Base-by-base conservation (phyloP, 768 basidiomycete species). In the Multifurca ochricompacta region DNA sequence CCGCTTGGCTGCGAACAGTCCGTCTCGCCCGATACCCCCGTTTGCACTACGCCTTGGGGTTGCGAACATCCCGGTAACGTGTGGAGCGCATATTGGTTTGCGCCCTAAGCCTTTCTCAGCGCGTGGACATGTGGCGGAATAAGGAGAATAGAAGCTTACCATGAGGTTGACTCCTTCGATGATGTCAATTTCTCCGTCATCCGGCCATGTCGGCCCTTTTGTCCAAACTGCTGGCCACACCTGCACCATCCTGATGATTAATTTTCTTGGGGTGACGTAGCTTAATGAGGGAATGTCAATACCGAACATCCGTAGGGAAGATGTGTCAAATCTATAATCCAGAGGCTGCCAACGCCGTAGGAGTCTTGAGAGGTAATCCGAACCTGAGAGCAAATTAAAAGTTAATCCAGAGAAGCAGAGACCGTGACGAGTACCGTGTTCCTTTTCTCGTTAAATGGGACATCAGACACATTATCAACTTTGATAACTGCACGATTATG, bases 381-480 rank as follows among this genome's bases (percentile, higher is more conserved):
- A 19, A 78, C 62, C 77, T 78, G 64, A 56, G 23, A 42, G 52
- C 16, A 36, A 53, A 19, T 60, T 47, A 30, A 54, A 48, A 14
- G 35, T 35, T 13, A 35, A 53, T 34, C 32, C 30, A 35, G 49
- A 53, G 31, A 52, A 34, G 21, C 27, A 31, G 25, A n/a, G 16
- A 23, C 9, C 14, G 27, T 25, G 21, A 40, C 8, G 47, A 72
- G 53, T 56, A 88, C 86, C 27, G 86, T 76, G 59, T 82, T 78
- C 37, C 87, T 71, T 57, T 79, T 75, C 40, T 78, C 62, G 51
- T 75, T 74, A 23, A 65, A 67, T 14, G 72, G 67, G 1, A 88
- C 76, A 41, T 74, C 73, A 10, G 79, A 80, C 7, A 69, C 68
- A 63, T 88, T 87, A 72, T 91, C 88, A 6, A 91, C 87, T 62